These are phyloP conservation scores for Miscanthus lutarioriparius DNA, from an alignment of 176 grass and related monocot species.

Conservation along the genomic window DNA sequence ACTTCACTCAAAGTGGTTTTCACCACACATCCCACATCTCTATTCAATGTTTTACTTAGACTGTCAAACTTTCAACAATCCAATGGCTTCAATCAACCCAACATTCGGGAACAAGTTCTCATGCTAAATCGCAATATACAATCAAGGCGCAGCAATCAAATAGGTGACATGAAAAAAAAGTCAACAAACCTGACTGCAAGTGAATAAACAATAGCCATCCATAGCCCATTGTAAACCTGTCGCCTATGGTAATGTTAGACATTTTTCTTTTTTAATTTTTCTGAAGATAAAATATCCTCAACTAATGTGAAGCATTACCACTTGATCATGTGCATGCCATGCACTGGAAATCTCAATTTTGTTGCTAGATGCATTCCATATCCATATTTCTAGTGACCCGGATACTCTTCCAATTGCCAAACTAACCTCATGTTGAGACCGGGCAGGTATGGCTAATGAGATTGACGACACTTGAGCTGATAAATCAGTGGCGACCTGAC, in stretches of 20 bases:
- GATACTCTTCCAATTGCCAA: conserved; percentile 81
- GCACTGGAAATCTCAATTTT: conserved; percentile 52
- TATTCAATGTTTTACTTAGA: background rate
- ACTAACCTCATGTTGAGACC: conserved; percentile 50
- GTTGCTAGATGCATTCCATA: conserved; percentile 52
- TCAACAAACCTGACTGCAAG: conserved; percentile 85
- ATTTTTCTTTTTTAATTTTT: conserved; percentile 15
- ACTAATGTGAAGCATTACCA: conserved; percentile 64
- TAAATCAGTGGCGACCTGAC: conserved; percentile 43
- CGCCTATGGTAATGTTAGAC: conserved; percentile 62
- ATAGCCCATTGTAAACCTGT: conserved; percentile 84
- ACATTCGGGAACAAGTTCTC: background rate
- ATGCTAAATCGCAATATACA: background rate
- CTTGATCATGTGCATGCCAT: conserved; percentile 75
- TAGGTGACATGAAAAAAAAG: conserved; percentile 3
- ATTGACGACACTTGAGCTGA: conserved; percentile 61
- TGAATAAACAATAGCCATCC: conserved; percentile 76
- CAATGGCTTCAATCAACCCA: background rate
- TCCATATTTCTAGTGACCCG: conserved; percentile 71
- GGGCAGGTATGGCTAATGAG: conserved; percentile 49
- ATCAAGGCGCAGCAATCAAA: conserved; percentile 2
- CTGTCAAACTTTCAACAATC: background rate
- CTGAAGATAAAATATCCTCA: conserved; percentile 28
- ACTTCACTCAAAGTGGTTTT: background rate
- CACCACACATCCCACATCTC: background rate